Evolutionary conservation across 2,329 filamentous ascomycete species (phyloP), one percentile per base, ranked within the genome.

Genomic region (Cercospora sojina): DNA sequence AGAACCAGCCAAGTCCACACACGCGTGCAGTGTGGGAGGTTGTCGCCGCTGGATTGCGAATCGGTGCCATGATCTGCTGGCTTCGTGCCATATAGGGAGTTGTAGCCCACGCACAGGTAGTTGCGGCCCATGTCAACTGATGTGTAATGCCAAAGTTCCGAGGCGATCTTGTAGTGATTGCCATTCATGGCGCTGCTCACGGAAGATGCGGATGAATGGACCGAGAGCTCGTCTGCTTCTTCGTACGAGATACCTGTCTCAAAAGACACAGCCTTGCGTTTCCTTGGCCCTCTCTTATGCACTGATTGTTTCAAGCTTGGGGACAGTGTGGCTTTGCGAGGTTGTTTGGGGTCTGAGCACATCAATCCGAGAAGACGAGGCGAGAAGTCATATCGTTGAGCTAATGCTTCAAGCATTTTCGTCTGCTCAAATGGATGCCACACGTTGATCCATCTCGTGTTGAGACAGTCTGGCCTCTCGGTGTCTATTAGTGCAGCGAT

Each of bases 81-180:
- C 38, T 74, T 75, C 12, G 72, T 74, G 1, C 74, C 75, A 68
- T 85, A 86, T 67, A 86, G 83, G 78, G 82, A 90, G 75, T 92
- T 92, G 73, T 89, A 91, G 27, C 90, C 90, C 49, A 92, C 80
- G 71, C 89, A 91, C 1, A 91, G 81, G 87, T 89, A 91, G 75
- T 82, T 83, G 16, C 83, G 79, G 0, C 89, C 90, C 76, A 89
- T 86, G 72, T 93, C 90, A 13, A 91, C 85, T 0, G 89, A 90
- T 13, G 88, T 89, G 76, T 90, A 93, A 75, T 92, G 90, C 82
- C 90, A 90, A n/a, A 91, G 88, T 63, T 89, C 85, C 68, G 90
- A 84, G 5, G 90, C 85, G 49, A 92, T 83, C 31, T 86, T 80
- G 59, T 86, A 85, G 64, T 87, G 83, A 2, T 84, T 84, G 5